Conservation (phyloP, 352 stramenopile genomes). For the Phytophthora ohioensis region DNA sequence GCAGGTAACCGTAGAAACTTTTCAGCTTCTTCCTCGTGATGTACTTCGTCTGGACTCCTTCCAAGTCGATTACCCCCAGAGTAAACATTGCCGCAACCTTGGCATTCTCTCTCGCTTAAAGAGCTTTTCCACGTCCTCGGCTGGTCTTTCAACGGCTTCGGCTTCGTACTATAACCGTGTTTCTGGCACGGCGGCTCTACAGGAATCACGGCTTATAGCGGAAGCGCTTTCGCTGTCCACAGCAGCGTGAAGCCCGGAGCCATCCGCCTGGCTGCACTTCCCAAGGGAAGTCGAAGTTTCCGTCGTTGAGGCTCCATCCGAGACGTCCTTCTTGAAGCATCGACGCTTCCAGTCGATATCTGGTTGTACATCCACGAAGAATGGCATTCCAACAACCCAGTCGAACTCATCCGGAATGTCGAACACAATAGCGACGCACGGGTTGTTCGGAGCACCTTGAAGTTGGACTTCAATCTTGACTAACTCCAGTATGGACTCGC, state of each 20-base stretch:
- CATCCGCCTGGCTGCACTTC: conserved; percentile 8
- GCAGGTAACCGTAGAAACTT: conserved; percentile 22
- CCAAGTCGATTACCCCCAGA: conserved; percentile 14
- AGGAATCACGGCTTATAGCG: conserved; percentile 20
- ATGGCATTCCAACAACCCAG: conserved; percentile 10
- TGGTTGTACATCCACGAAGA: conserved; percentile 23
- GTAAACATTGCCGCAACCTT: not conserved
- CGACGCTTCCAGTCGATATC: conserved; percentile 17
- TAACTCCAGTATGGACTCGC: conserved; percentile 8
- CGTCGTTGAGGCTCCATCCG: not conserved
- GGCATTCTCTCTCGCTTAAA: conserved; percentile 13
- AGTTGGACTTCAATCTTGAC: conserved; percentile 11
- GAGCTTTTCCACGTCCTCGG: conserved; percentile 7
- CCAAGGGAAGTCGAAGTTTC: conserved; percentile 12
- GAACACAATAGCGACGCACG: conserved; percentile 18
- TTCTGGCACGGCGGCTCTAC: conserved; percentile 17
- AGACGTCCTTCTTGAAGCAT: too few relatives aligned
- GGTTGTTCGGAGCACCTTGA: not conserved
- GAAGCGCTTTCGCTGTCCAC: conserved; percentile 4
- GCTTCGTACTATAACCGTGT: conserved; percentile 5
- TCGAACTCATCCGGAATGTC: conserved; percentile 21
- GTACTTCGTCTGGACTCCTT: conserved; percentile 29
- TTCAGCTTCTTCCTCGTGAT: conserved; percentile 30
- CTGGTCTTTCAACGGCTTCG: conserved; percentile 14
- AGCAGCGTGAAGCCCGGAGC: conserved; percentile 14